phyloP scores from a whole-genome alignment of 2,329 filamentous ascomycete genomes.

The Fusarium citri region DNA sequence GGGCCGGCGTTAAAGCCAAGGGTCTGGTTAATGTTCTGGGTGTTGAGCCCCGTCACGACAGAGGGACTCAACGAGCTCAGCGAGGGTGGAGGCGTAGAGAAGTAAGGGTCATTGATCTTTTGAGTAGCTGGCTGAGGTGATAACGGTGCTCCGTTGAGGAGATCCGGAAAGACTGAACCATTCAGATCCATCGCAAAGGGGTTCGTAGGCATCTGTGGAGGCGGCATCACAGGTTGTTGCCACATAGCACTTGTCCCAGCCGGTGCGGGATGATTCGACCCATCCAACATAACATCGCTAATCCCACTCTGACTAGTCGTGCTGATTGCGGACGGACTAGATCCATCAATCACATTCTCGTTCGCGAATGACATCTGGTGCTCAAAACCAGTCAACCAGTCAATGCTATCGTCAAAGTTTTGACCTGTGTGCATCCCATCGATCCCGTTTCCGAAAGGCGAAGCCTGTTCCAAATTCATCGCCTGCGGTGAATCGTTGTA shows the following conservation, averaged over 20 bases:
- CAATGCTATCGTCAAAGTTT: conserved; percentile 80
- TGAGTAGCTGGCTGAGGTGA: conserved; percentile 81
- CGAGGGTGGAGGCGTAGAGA: conserved; percentile 80
- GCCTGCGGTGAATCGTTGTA: conserved; percentile 82
- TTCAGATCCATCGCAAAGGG: conserved; percentile 81
- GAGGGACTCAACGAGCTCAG: conserved; percentile 80
- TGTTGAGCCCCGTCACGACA: conserved; percentile 72
- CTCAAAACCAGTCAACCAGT: conserved; percentile 86
- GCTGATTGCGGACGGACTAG: conserved; percentile 95
- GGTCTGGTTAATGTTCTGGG: conserved; percentile 72
- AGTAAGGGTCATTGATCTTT: conserved; percentile 78
- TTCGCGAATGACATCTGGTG: conserved; percentile 78
- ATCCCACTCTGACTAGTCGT: conserved; percentile 92
- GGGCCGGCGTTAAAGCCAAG: conserved; percentile 74
- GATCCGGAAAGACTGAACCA: conserved; percentile 80
- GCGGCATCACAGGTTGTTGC: conserved; percentile 76
- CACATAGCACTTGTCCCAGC: conserved; percentile 71
- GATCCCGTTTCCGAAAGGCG: conserved; percentile 68
- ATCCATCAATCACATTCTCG: conserved; percentile 88
- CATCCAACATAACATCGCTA: conserved; percentile 92
- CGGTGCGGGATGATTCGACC: conserved; percentile 72
- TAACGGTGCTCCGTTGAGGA: conserved; percentile 76
- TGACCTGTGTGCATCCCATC: conserved; percentile 68
- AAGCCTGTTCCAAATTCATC: conserved; percentile 70
- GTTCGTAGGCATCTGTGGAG: conserved; percentile 74